A percentile compares a stretch with the other conserved stretches of the same genome.
These are phyloP conservation scores for Chlorella vulgaris DNA, from an alignment of 139 green algal genomes.

Conservation along the genomic window DNA sequence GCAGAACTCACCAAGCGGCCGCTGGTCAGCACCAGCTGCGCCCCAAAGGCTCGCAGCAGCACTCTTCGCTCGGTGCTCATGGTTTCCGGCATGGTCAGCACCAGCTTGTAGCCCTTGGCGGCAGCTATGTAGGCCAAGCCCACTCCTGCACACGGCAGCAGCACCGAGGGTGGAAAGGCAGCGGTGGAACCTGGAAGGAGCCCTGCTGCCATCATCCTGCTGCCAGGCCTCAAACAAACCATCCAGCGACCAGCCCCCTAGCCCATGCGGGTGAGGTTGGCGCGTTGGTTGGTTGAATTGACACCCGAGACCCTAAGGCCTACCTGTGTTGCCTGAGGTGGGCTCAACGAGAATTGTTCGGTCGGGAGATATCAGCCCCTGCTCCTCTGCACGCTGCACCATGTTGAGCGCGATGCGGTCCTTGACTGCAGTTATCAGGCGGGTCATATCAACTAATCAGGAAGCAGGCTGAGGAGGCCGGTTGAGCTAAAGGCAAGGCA, in stretches of 20 bases:
- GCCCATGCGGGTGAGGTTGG: too few species aligned
- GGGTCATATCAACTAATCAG: too few species aligned
- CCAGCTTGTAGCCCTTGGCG: conserved; percentile 92
- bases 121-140: conserved; percentile 95
- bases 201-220: too few species aligned
- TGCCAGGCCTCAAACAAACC: neutral
- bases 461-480: too few species aligned
- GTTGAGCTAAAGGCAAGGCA: too few species aligned
- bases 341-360: conserved; percentile 85
- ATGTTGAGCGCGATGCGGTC: conserved; percentile 86
- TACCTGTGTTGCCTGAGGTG: conserved; percentile 91
- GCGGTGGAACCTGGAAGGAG: too few species aligned
- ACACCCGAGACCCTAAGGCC: too few species aligned
- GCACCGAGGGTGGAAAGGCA: neutral
- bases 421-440: conserved; percentile 83
- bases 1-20: conserved; percentile 37
- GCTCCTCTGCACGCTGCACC: conserved; percentile 77
- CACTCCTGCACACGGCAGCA: conserved; percentile 93
- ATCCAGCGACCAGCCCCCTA: neutral
- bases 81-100: conserved; percentile 98
- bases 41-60: conserved; percentile 90
- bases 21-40: conserved; percentile 90
- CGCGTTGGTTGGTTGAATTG: too few species aligned
- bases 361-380: conserved; percentile 81
- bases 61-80: conserved; percentile 96